Base-by-base conservation (phyloP, 495 filamentous ascomycete genomes). In the Chaetomium cochliodes region DNA sequence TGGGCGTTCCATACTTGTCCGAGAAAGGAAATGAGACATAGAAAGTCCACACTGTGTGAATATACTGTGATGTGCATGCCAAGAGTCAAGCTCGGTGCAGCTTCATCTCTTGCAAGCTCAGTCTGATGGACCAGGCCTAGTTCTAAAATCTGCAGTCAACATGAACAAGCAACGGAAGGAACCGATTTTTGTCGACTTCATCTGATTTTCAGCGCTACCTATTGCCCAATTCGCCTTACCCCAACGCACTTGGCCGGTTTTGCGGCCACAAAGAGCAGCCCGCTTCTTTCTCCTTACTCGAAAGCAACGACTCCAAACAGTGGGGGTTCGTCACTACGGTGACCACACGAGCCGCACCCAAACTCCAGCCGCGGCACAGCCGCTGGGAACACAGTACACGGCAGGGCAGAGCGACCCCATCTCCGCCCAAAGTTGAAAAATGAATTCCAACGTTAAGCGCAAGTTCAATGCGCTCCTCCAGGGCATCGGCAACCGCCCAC, bases 401-500 rank as follows among this genome's bases (percentile, higher is more conserved):
- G 26, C 44, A 22, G 18, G 39, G 26, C 44, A 22, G 18, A 60
- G 18, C 22, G 39, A 51, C 28, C 60, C 23, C 42, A 26, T 50
- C 30, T 28, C 16, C 26, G 39, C 23, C 9, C 28, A 44, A 46
- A 50, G 20, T 30, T 22, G 41, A 33, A 69, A 49, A 61, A 85
- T 84, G 82, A 84, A 84, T 71, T 72, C 79, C 60, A 82, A 79
- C 12, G 73, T 76, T n/a, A 85, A 85, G 72, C 74, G 83, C 54
- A 85, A 85, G 70, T 85, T 85, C 74, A 83, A 85, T 69, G 76
- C 81, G 64, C 77, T 85, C 18, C 68, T 85, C 16, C 81, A 82
- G 64, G 79, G 81, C 56, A 79, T 85, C 58, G 78, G 82, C 73
- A 76, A 64, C 69, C 73, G 68, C 57, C 59, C 64, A 44, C 56